A percentile compares a stretch with the other conserved stretches of the same genome.
phyloP scores from a whole-genome alignment of 805 yeast genomes.

The Starmerella floris region DNA sequence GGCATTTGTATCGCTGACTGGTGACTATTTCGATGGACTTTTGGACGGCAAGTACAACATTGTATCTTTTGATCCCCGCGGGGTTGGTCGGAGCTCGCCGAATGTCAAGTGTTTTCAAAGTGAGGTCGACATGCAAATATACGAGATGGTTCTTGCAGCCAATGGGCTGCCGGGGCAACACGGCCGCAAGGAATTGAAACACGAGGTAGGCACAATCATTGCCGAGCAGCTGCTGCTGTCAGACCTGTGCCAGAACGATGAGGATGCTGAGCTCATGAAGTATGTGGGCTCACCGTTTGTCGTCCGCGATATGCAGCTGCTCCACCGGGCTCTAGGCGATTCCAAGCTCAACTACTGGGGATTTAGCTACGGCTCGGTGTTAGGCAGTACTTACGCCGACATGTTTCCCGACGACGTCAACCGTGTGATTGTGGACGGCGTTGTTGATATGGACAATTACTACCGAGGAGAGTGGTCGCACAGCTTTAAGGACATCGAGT shows the following conservation, averaged over 20 bases:
- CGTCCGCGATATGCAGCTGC: constrained; percentile 18
- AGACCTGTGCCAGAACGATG: constrained; percentile 7
- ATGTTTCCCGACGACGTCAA: constrained; percentile 17
- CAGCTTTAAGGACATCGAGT: constrained; percentile 14
- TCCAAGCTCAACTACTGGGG: constrained; percentile 21
- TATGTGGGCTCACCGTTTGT: constrained; percentile 16
- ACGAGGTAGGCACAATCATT: constrained; percentile 10
- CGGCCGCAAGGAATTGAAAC: constrained; percentile 1
- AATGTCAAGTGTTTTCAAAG: constrained; percentile 7
- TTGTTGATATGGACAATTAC: constrained; percentile 15
- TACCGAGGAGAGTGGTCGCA: constrained; percentile 12
- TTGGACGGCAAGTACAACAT: constrained; percentile 15
- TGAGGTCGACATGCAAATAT: neutral
- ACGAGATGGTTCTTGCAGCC: neutral
- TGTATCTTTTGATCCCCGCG: constrained; percentile 20
- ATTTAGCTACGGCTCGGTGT: constrained; percentile 18
- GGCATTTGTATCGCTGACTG: neutral
- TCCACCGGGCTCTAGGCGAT: constrained; percentile 18
- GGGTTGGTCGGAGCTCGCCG: constrained; percentile 16
- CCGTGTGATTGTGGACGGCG: constrained; percentile 19
- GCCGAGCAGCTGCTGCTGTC: constrained; percentile 6
- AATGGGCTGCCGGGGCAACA: constrained; percentile 6
- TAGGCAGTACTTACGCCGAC: constrained; percentile 18
- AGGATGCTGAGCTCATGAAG: constrained; percentile 5
- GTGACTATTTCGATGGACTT: neutral